Evolutionary conservation across 208 protist species (phyloP), one percentile per base, ranked within the genome.

Genomic region (Wallacemonas sp.): DNA sequence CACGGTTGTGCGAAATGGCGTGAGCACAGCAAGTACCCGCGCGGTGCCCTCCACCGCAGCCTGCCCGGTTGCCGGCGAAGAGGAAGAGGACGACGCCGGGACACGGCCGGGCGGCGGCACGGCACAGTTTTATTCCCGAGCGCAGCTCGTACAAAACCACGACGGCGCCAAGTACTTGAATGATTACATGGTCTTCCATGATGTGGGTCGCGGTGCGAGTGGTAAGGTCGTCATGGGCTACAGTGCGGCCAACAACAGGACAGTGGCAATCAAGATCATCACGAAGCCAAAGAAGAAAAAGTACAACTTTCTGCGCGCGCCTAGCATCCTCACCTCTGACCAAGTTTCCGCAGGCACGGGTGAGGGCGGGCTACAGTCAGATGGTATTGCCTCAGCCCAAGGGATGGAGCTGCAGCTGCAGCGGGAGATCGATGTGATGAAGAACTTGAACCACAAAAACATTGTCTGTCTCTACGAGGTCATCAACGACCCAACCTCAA

Each of bases 381-480:
- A 49, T 59, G 62, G 51, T 8, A 60, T 38, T 24, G 67, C 68
- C 9, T 4, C 22, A 15, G 67, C 63, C 17, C 69, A 79, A 36
- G 47, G 41, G 42, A 55, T 56, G 15, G 38, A 68, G 12, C 33
- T 28, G 63, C 70, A 64, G 22, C 61, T 84, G 51, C 69, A 78
- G 55, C 76, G 78, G 8, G 95, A 98, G 60, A 95, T 98, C 68
- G 90, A 94, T 2, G 93, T 98, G 41, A 83, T 98, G 82, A 98
- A 97, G 71, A 97, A 97, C 51, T 58, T 98, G 17, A 56, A 85
- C 30, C 96, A 98, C 66, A 80, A 76, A 14, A 97, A 97, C 71
- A 80, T 98, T 46, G 90, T 98, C 2, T 47, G 72, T 33, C 56
- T 98, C 11, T 90, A 86, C 59, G 95, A 98, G 66, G 92, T 98